A percentile compares a stretch with the other conserved stretches of the same genome.
phyloP scores from a whole-genome alignment of 495 filamentous ascomycete species.

The Amorphotheca resinae region DNA sequence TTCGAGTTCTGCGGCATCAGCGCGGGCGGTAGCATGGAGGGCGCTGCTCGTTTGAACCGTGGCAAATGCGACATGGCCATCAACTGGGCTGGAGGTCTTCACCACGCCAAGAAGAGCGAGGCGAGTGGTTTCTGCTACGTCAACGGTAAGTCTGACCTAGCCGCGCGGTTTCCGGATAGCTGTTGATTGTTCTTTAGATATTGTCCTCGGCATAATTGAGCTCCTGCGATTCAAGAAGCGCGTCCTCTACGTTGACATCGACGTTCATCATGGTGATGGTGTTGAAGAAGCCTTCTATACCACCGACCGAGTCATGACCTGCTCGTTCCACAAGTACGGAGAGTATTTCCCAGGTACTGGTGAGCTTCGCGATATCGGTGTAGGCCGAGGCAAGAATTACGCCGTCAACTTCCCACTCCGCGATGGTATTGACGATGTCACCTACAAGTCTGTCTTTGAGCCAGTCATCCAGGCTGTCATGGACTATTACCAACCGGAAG shows the following conservation, averaged over 20 bases:
- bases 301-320: slow-evolving; percentile 96
- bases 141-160: slow-evolving; percentile 54
- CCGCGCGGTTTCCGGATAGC: neutral
- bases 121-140: slow-evolving; percentile 97
- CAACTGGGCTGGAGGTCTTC: slow-evolving; percentile 94
- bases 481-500: slow-evolving; percentile 90
- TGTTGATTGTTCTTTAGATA: slow-evolving; percentile 44
- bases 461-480: slow-evolving; percentile 87
- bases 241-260: slow-evolving; percentile 95
- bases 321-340: slow-evolving; percentile 97
- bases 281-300: slow-evolving; percentile 98
- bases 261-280: slow-evolving; percentile 96
- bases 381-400: slow-evolving; percentile 85
- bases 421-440: slow-evolving; percentile 85
- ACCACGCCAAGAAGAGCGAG: slow-evolving; percentile 96
- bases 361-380: slow-evolving; percentile 89
- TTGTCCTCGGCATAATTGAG: slow-evolving; percentile 91
- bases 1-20: slow-evolving; percentile 98
- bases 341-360: slow-evolving; percentile 98
- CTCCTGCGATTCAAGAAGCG: slow-evolving; percentile 87
- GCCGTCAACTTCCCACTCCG: slow-evolving; percentile 93
- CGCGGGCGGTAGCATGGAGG: slow-evolving; percentile 95
- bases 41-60: slow-evolving; percentile 80
- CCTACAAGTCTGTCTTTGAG: slow-evolving; percentile 93
- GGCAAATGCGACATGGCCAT: slow-evolving; percentile 95